Conservation (phyloP, 441 rosid genomes). For the Croton setiger region DNA sequence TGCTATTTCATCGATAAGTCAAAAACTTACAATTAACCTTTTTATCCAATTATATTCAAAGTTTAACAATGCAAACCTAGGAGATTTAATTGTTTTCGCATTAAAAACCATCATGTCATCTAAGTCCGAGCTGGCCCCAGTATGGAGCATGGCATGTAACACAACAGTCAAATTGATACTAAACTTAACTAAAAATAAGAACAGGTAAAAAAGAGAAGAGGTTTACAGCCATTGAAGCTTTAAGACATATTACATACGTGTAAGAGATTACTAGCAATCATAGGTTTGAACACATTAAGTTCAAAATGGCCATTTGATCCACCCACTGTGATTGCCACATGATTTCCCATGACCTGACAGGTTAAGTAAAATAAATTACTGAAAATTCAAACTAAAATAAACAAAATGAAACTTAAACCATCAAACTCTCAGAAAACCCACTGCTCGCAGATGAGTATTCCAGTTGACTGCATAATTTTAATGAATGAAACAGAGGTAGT, state of each 20-base stretch:
- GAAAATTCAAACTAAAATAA: not conserved
- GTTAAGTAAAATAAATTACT: not conserved
- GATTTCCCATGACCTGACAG: constrained; percentile 91
- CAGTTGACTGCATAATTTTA: constrained; percentile 14
- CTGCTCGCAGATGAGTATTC: not conserved
- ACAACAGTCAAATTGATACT: not conserved
- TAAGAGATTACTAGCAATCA: constrained; percentile 84
- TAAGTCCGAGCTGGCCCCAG: not conserved
- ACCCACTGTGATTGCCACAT: constrained; percentile 84
- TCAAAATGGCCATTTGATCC: constrained; percentile 98
- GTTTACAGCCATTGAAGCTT: not conserved
- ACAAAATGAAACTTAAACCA: not conserved
- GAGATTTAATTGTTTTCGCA: not conserved
- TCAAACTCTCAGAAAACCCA: not conserved
- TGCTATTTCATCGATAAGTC: not conserved
- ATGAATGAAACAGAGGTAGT: constrained; percentile 11
- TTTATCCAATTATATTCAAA: not conserved
- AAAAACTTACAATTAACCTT: constrained; percentile 1
- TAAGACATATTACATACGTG: constrained; percentile 48
- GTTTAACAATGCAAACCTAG: not conserved
- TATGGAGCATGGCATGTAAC: not conserved
- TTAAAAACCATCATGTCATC: not conserved
- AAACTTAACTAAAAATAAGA: constrained; percentile 1
- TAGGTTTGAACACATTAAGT: constrained; percentile 90
- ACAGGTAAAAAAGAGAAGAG: not conserved